Conservation (phyloP, 805 yeast genomes). For the Candida parachauliodes region DNA sequence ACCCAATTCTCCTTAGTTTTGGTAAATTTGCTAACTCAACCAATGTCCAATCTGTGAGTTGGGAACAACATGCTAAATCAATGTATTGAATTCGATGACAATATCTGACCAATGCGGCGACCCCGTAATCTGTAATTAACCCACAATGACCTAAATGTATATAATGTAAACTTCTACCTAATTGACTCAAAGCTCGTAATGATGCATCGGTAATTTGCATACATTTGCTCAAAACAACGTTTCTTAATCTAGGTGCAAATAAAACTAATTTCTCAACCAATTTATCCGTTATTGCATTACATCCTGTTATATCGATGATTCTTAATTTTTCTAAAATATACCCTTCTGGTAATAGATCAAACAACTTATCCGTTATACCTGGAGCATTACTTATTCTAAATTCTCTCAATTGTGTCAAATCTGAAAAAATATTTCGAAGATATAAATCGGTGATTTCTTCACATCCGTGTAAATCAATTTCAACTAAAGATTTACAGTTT, state of each 20-base stretch:
- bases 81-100: conserved; percentile 88
- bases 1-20: conserved; percentile 81
- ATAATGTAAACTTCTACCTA: conserved; percentile 81
- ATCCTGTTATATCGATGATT: conserved; percentile 79
- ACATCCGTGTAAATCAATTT: conserved; percentile 84
- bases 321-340: conserved; percentile 62
- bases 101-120: conserved; percentile 62
- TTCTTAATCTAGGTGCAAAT: conserved; percentile 81
- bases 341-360: conserved; percentile 49
- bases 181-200: conserved; percentile 61
- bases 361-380: conserved; percentile 64
- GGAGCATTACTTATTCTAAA: conserved; percentile 74
- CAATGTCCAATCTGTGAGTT: conserved; percentile 79
- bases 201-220: conserved; percentile 80
- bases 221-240: conserved; percentile 88
- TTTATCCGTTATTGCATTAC: conserved; percentile 75
- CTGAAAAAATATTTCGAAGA: conserved; percentile 52
- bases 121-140: conserved; percentile 86
- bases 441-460: conserved; percentile 66
- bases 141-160: conserved; percentile 93
- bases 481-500: conserved; percentile 79
- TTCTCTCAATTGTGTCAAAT: conserved; percentile 74
- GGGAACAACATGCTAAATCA: conserved; percentile 92
- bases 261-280: conserved; percentile 68
- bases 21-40: conserved; percentile 73